Base-by-base conservation (phyloP, 1,284 basidiomycete species). In the Cryptococcus floricola region DNA sequence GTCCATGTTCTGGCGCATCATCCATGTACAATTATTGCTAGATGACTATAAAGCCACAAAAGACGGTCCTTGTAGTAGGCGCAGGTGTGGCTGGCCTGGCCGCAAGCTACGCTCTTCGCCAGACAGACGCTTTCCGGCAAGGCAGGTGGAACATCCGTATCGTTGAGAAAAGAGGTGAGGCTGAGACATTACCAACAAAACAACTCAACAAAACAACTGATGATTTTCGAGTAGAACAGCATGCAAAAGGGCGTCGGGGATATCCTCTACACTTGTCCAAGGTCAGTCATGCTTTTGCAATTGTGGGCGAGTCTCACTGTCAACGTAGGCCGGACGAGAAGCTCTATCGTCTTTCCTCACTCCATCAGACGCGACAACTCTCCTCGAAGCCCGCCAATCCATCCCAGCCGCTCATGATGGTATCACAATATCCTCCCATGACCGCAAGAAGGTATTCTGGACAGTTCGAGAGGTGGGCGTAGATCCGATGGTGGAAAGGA, bases 11-110 rank as follows among this genome's bases (percentile, higher is more conserved):
- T 23, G 23, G 23, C 2, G 23, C 2, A 23, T 23, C 23, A 23
- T 23, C 23, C 23, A 23, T 23, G 23, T 23, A 23, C 23, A 23
- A 23, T 23, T 23, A 23, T 23, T 23, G 2, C 23, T 23, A 3
- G 23, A 23, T 23, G 23, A 23, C 23, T 23, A 23, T 23, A 23
- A 23, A 23, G 23, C 23, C 23, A 23, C 23, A 23, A 5, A 34
- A 34, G 31, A 34, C 31, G 31, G 6, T 6, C 25, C 53, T 64
- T 25, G 56, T 68, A 28, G 47, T 68, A 44, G 66, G 66, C 7
- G 66, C 62, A 9, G 66, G 66, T 12, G 53, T 66, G n/a, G 59
- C 60, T 3, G 66, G 66, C 5, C 57, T 66, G 8, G 46, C 59
- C 3, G 53, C 54, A 8, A 61, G 59, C 3, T 67, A 65, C 49